Evolutionary conservation across 2,329 filamentous ascomycete species (phyloP).

Genomic region (Colletotrichum sojae): DNA sequence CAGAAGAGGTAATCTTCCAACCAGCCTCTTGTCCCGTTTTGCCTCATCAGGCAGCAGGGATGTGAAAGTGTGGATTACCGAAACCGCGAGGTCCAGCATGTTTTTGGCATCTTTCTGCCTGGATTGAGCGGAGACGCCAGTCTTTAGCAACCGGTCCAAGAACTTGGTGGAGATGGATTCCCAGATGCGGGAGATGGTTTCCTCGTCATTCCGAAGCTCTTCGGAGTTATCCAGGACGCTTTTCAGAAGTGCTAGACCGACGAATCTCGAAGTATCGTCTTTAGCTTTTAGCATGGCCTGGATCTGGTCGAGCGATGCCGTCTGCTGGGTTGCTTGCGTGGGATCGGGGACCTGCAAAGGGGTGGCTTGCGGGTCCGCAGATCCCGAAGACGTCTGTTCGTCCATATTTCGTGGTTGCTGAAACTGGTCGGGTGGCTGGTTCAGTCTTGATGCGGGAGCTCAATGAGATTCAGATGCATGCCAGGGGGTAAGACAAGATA

Average conservation of each 20-base stretch:
- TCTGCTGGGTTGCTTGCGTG: conserved; percentile 24
- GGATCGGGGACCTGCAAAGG: conserved; percentile 14
- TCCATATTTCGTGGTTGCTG: conserved; percentile 15
- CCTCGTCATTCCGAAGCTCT: conserved; percentile 63
- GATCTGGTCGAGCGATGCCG: conserved; percentile 62
- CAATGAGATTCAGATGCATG: not conserved
- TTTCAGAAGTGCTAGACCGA: conserved; percentile 76
- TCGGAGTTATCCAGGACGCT: conserved; percentile 74
- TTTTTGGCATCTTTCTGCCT: conserved; percentile 64
- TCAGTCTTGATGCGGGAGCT: too few relatives aligned
- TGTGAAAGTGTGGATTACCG: conserved; percentile 74
- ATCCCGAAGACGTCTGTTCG: not conserved
- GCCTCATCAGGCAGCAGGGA: conserved; percentile 67
- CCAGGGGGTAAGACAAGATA: not conserved
- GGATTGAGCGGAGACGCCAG: conserved; percentile 57
- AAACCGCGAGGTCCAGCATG: conserved; percentile 75
- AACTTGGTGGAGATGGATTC: conserved; percentile 73
- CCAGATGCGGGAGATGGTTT: conserved; percentile 68
- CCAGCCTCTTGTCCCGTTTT: conserved; percentile 61
- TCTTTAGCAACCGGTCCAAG: conserved; percentile 73
- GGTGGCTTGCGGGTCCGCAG: conserved; percentile 4
- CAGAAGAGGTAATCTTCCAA: conserved; percentile 67
- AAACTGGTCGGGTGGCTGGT: too few relatives aligned
- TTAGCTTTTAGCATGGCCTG: conserved; percentile 69
- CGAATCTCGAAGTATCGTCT: conserved; percentile 78